Base-by-base conservation (phyloP, 2,329 filamentous ascomycete genomes). In the Fusarium sp. region DNA sequence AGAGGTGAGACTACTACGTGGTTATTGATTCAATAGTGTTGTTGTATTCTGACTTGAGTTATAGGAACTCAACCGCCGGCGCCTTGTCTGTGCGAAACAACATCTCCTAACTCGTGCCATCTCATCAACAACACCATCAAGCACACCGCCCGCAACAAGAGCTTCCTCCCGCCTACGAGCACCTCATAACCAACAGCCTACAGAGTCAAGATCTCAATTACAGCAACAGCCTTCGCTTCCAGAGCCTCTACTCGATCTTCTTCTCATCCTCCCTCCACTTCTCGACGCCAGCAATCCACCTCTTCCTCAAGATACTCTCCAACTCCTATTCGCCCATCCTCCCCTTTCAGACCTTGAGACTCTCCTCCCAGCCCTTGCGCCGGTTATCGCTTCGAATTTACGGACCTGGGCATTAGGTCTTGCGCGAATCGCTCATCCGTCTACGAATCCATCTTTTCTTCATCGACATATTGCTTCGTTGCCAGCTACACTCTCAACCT, bases 391-490 rank as follows among this genome's bases (percentile, higher is more conserved):
- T 5, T 75, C 81, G 1, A 81, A 82, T n/a, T 82, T 91, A 1
- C 85, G 86, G 59, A 76, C 81, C 3, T 83, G 84, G 18, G 88
- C 88, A 31, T 80, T 84, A 18, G 75, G 81, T 20, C 81, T 90
- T 29, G 83, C 86, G 3, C 84, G 87, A 42, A 80, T 87, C 38
- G 78, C 83, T 6, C 83, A 85, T 69, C 86, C 87, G 0, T 80
- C 80, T 20, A 88, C 85, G 2, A 88, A 88, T 77, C 82, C 87
- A 1, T 87, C 87, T 25, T 88, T 84, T 75, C 81, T 90, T n/a
- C 89, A 91, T 80, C 88, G 89, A 25, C 79, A 83, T 29, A 86
- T 91, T 54, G 82, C 88, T 2, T 80, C 83, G 22, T 81, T 92
- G 4, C 80, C 86, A 0, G 69, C 79, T 3, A 79, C 83, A 29